phyloP scores from a whole-genome alignment of 257 asterid genomes.

The Forsythia viridissima region DNA sequence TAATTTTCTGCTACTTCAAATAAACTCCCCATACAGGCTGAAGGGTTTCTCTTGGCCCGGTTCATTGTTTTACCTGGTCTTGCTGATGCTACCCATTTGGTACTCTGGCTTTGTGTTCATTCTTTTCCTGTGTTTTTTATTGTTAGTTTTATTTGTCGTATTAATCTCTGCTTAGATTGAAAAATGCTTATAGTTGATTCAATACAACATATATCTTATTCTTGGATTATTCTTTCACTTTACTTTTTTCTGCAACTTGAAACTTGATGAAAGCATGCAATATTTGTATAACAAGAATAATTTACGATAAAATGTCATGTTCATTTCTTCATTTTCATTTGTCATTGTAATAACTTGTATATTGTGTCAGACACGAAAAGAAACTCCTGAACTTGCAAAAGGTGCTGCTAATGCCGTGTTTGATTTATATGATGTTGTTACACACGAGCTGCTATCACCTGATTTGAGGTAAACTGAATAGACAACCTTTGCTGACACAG shows the following conservation, averaged over 20 bases:
- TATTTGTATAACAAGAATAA: constrained; percentile 12
- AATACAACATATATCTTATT: neutral
- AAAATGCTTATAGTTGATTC: constrained; percentile 14
- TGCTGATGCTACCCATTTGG: constrained; percentile 6
- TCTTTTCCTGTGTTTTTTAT: neutral
- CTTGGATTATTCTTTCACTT: neutral
- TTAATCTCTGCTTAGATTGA: constrained; percentile 17
- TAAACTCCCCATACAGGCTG: constrained; percentile 6
- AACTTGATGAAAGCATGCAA: constrained; percentile 14
- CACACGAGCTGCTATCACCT: constrained; percentile 80
- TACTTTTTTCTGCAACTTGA: constrained; percentile 6
- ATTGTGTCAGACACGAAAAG: constrained; percentile 60
- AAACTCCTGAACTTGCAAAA: constrained; percentile 81
- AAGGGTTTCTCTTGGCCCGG: neutral
- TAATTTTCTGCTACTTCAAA: neutral
- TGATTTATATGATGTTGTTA: constrained; percentile 90
- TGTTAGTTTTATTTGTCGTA: neutral
- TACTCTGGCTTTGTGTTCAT: neutral
- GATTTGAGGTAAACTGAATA: constrained; percentile 69
- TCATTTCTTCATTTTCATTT: constrained; percentile 18
- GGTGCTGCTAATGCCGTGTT: constrained; percentile 92
- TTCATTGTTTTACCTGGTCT: neutral
- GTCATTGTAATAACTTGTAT: constrained; percentile 24
- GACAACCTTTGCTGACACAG: constrained; percentile 16
- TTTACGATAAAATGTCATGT: neutral